Conservation (phyloP, 2,329 filamentous ascomycete genomes). For the Leptographium wingfieldii region DNA sequence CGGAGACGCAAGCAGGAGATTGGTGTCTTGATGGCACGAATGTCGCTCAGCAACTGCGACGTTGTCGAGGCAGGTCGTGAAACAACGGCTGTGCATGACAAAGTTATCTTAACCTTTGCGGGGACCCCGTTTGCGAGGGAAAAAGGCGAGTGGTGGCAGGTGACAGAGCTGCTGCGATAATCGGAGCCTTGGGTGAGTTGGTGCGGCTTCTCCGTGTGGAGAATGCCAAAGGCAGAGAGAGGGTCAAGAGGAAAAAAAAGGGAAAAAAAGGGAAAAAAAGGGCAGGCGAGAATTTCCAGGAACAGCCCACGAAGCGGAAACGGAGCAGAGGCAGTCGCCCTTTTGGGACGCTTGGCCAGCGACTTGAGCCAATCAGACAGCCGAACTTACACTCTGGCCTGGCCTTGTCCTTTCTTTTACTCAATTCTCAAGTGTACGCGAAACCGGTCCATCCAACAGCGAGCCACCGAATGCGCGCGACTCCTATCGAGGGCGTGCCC, state of each 20-base stretch:
- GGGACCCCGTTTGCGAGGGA: background rate
- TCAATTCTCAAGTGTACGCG: background rate
- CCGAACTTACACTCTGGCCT: background rate
- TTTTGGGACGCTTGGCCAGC: background rate
- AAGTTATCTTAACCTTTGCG: background rate
- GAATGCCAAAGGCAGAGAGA: background rate
- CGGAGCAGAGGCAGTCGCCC: background rate
- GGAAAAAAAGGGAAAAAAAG: background rate
- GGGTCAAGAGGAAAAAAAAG: background rate
- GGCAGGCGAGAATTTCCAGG: background rate
- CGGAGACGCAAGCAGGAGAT: background rate
- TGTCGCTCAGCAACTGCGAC: background rate
- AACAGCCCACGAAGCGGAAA: constrained; percentile 1
- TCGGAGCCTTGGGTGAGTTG: background rate
- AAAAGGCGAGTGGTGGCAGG: background rate
- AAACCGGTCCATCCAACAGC: background rate
- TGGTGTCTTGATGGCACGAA: background rate
- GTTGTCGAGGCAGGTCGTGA: background rate
- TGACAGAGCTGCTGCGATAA: background rate
- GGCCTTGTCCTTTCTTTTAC: constrained; percentile 1
- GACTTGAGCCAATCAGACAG: background rate
- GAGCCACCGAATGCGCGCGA: background rate
- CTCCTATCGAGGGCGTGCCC: background rate
- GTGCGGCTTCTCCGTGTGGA: background rate
- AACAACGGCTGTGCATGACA: background rate